Evolutionary conservation across 306 rosid genomes (phyloP).

Genomic region (Canavalia gladiata): DNA sequence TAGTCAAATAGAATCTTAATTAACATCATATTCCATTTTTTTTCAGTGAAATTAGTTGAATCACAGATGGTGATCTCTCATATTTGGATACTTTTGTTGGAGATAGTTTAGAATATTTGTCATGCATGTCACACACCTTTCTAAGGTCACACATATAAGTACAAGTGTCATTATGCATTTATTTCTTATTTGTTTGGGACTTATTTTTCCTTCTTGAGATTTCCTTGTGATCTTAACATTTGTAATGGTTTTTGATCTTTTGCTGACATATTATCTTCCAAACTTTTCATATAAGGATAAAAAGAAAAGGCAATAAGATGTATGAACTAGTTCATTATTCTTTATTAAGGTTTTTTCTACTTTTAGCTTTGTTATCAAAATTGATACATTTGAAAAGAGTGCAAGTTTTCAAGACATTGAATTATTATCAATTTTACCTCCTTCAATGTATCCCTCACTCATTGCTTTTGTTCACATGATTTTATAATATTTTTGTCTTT

Average conservation of each 20-base stretch:
- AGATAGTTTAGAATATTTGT: constrained; percentile 90
- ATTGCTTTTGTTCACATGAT: constrained; percentile 16
- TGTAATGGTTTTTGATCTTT: constrained; percentile 46
- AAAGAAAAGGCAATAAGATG: constrained; percentile 18
- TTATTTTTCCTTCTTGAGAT: constrained; percentile 52
- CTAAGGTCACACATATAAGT: constrained; percentile 84
- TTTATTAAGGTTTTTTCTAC: constrained; percentile 85
- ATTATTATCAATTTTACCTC: constrained; percentile 37
- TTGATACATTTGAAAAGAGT: constrained; percentile 92
- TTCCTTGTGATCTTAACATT: constrained; percentile 46
- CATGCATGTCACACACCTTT: constrained; percentile 80
- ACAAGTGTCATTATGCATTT: constrained; percentile 95
- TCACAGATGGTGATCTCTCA: constrained; percentile 79
- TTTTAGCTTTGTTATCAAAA: constrained; percentile 89
- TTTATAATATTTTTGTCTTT: too few relatives aligned
- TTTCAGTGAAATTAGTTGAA: constrained; percentile 67
- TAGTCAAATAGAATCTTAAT: constrained; percentile 55
- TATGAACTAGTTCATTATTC: constrained; percentile 33
- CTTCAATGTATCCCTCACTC: constrained; percentile 8
- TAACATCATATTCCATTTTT: constrained; percentile 54
- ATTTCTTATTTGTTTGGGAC: constrained; percentile 63
- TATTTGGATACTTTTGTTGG: constrained; percentile 81
- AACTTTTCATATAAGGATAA: neutral
- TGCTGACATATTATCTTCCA: constrained; percentile 15
- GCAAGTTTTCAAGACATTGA: constrained; percentile 90